Evolutionary conservation across 306 rosid species (phyloP).

Genomic region (Fragaria nilgerrensis): DNA sequence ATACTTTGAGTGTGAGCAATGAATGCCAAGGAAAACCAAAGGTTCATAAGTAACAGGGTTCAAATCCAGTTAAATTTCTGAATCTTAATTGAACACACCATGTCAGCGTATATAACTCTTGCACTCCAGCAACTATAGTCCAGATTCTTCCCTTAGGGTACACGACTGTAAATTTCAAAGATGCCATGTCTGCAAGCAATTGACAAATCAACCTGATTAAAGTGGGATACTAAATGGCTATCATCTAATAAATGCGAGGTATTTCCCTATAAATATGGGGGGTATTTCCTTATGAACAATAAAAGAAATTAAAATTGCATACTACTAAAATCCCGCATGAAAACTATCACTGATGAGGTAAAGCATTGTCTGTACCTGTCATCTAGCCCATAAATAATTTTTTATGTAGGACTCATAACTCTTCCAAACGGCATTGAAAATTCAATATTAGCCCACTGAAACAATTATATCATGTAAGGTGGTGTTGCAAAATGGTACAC

Average conservation of each 20-base stretch:
- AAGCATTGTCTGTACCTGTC: constrained; percentile 57
- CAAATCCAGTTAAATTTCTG: constrained; percentile 21
- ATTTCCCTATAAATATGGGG: background rate
- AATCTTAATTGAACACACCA: constrained; percentile 42
- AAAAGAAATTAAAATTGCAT: background rate
- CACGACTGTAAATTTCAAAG: constrained; percentile 88
- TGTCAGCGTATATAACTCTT: constrained; percentile 93
- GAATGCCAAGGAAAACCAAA: constrained; percentile 8
- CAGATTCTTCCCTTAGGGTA: constrained; percentile 90
- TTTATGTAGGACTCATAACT: constrained; percentile 79
- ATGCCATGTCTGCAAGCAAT: constrained; percentile 80
- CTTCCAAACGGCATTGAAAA: constrained; percentile 96
- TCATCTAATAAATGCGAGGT: background rate
- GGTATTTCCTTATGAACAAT: background rate
- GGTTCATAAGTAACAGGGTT: background rate
- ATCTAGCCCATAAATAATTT: constrained; percentile 80
- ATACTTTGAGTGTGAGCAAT: constrained; percentile 1
- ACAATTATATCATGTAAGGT: constrained; percentile 23
- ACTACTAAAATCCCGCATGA: background rate
- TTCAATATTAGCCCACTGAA: constrained; percentile 84
- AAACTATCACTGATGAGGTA: constrained; percentile 12
- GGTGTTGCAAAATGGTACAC: constrained; percentile 11
- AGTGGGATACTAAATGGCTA: background rate
- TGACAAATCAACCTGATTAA: background rate
- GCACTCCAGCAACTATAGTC: constrained; percentile 99